A percentile compares a stretch with the other conserved stretches of the same genome.
These are phyloP conservation scores for Kuraishia floccosa DNA, from an alignment of 805 yeast genomes.

Conservation along the genomic window DNA sequence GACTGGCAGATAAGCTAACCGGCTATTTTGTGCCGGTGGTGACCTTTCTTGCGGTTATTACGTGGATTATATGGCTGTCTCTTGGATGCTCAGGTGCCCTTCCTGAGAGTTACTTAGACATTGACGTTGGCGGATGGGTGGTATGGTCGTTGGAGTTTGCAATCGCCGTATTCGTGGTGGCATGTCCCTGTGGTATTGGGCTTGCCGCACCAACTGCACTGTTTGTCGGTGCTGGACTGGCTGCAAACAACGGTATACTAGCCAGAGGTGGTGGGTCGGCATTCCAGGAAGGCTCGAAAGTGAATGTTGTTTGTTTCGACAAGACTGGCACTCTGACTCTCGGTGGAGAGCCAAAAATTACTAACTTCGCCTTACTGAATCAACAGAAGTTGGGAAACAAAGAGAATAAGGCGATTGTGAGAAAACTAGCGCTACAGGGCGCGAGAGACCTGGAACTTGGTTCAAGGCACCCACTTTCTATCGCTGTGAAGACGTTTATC, in stretches of 20 bases:
- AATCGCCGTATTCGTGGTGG: conserved; percentile 70
- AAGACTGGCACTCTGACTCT: conserved; percentile 69
- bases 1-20: conserved; percentile 56
- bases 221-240: conserved; percentile 69
- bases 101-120: conserved; percentile 45
- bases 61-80: conserved; percentile 62
- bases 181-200: conserved; percentile 83
- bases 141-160: conserved; percentile 73
- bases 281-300: conserved; percentile 61
- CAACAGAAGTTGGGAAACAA: conserved; percentile 7
- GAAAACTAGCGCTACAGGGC: conserved; percentile 27
- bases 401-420: conserved; percentile 5
- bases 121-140: conserved; percentile 63
- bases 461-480: conserved; percentile 62
- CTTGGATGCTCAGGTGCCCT: conserved; percentile 43
- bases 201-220: conserved; percentile 79
- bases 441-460: conserved; percentile 48
- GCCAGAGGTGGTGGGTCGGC: conserved; percentile 80
- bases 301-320: conserved; percentile 61
- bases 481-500: conserved; percentile 37
- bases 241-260: conserved; percentile 66
- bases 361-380: conserved; percentile 29
- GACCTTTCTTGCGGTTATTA: conserved; percentile 42
- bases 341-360: conserved; percentile 47
- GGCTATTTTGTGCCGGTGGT: conserved; percentile 68